Conservation (phyloP, 2,329 filamentous ascomycete species). For the Venturia carpophila region DNA sequence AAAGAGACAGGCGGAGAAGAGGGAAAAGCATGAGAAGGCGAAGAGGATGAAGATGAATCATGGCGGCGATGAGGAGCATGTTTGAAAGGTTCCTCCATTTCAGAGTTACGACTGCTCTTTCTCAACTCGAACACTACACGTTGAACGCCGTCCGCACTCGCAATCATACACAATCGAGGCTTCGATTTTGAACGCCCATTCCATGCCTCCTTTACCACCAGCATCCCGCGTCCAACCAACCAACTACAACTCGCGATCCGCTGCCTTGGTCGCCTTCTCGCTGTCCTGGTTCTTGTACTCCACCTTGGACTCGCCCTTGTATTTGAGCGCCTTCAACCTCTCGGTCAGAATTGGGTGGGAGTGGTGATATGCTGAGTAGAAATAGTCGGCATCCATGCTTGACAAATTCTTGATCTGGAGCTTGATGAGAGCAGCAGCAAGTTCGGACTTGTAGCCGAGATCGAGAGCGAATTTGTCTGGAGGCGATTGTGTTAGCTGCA, state of each 20-base stretch:
- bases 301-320: slow-evolving; percentile 59
- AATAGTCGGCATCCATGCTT: slow-evolving; percentile 97
- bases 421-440: slow-evolving; percentile 86
- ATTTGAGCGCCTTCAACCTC: slow-evolving; percentile 81
- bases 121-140: neutral
- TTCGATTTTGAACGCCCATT: neutral
- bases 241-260: slow-evolving; percentile 58
- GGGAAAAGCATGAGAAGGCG: slow-evolving; percentile 20
- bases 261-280: slow-evolving; percentile 58
- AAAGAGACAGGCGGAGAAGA: slow-evolving; percentile 37
- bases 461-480: slow-evolving; percentile 73
- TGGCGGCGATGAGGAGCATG: slow-evolving; percentile 6
- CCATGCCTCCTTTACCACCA: slow-evolving; percentile 45
- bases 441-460: slow-evolving; percentile 74
- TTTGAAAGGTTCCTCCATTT: neutral
- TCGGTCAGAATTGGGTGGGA: slow-evolving; percentile 95
- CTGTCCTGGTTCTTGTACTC: slow-evolving; percentile 45
- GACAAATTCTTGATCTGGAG: slow-evolving; percentile 97
- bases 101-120: neutral
- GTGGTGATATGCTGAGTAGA: slow-evolving; percentile 98
- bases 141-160: neutral
- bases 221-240: slow-evolving; percentile 53
- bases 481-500: slow-evolving; percentile 22
- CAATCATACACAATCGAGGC: neutral
- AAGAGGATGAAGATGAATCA: slow-evolving; percentile 15